Base-by-base conservation (phyloP, 106 monocot genomes). In the Triglochin maritima region DNA sequence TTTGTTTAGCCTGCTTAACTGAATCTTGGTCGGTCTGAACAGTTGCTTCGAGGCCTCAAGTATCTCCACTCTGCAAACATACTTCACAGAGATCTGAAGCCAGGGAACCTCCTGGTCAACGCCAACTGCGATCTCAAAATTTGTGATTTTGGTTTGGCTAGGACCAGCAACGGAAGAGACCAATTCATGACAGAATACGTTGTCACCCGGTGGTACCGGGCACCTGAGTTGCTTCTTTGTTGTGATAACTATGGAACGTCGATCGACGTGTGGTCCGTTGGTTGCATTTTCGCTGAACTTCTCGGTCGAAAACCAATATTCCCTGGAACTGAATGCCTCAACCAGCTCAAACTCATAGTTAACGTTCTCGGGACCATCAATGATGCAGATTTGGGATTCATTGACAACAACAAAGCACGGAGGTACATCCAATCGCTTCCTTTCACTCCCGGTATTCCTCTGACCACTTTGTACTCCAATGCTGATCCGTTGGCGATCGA, bases 151-250 rank as follows among this genome's bases (percentile, higher is more conserved):
- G 91, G 91, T 50, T 71, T 92, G 13, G 87, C 91, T 49, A 81
- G 91, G 42, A 80, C 87, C 6, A 85, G 85, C 57, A 82, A 73
- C 43, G 73, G 59, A n/a, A 81, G 83, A 59, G 71, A 74, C 17
- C 82, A 85, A 44, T 85, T 87, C 61, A 87, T 92, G 91, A 92
- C 91, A 0, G 91, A 91, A 65, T 91, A 91, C 55, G 91, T 91
- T 14, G 91, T 91, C 49, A 91, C 91, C 48, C 84, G 91, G 3
- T 91, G 91, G 91, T 91, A 87, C 50, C 79, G 91, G 4, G 91
- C 91, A 8, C 91, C 91, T 2, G 91, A 91, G 75, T 71, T 91
- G 43, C 87, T 91, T 4, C 79, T 91, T 4, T 91, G 91, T 60
- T 91, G 91, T 59, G 87, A 87, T 49, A 82, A 82, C 65, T 91